Conservation (phyloP, 352 stramenopile genomes). For the Phytopythium helicoides region DNA sequence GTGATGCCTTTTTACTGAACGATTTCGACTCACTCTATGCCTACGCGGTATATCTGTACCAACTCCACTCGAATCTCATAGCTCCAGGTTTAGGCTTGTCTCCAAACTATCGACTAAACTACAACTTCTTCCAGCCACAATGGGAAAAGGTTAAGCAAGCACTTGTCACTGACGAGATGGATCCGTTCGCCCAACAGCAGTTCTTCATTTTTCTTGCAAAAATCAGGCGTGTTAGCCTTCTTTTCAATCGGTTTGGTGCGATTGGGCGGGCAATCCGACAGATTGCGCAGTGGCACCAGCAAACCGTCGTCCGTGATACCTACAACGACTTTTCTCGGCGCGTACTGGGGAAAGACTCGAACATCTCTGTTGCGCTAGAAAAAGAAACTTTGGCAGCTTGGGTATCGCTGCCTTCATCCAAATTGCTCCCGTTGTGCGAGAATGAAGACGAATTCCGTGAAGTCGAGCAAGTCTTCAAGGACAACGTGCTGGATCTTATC, state of each 20-base stretch:
- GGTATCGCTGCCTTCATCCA: slow-evolving; percentile 43
- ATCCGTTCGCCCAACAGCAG: slow-evolving; percentile 68
- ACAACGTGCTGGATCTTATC: slow-evolving; percentile 75
- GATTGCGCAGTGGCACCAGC: slow-evolving; percentile 56
- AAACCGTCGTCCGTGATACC: slow-evolving; percentile 35
- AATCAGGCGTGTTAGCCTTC: slow-evolving; percentile 56
- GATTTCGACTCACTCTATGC: slow-evolving; percentile 77
- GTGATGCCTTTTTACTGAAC: slow-evolving; percentile 65
- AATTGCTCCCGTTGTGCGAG: slow-evolving; percentile 56
- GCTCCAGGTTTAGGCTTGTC: slow-evolving; percentile 39
- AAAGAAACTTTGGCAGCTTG: slow-evolving; percentile 66
- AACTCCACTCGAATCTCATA: slow-evolving; percentile 66
- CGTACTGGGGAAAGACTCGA: slow-evolving; percentile 68
- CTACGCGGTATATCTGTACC: slow-evolving; percentile 58
- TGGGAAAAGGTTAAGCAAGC: slow-evolving; percentile 71
- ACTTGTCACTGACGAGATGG: slow-evolving; percentile 51
- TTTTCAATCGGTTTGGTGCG: slow-evolving; percentile 55
- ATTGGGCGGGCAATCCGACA: slow-evolving; percentile 49
- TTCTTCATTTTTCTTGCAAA: slow-evolving; percentile 75
- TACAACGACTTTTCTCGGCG: slow-evolving; percentile 69
- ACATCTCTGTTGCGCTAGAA: slow-evolving; percentile 63
- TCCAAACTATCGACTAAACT: slow-evolving; percentile 53
- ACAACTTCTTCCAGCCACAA: slow-evolving; percentile 48
- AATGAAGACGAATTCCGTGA: slow-evolving; percentile 52
- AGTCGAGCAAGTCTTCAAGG: slow-evolving; percentile 71